A percentile compares a stretch with the other conserved stretches of the same genome.
Conservation (phyloP, 176 grass and related monocot genomes). For the Chloris gayana region DNA sequence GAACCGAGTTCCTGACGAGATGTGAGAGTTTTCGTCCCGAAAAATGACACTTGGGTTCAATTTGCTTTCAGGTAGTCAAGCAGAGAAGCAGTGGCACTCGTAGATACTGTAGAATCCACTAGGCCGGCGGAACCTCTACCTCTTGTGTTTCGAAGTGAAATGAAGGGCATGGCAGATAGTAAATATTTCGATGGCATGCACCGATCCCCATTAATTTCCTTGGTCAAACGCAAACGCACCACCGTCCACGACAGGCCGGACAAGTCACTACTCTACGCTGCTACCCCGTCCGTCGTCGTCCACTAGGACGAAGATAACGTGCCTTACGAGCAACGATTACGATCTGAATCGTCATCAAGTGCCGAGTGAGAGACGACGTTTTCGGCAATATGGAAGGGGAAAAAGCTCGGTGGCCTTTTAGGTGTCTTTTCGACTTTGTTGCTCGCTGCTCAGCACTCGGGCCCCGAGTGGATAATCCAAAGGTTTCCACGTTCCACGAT, state of each 20-base stretch:
- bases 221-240: not conserved
- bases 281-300: not conserved
- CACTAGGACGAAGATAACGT: not conserved
- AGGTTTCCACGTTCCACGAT: not conserved
- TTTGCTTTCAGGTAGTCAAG: no score
- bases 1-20: no score
- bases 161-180: no score
- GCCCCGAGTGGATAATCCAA: not conserved
- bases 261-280: not conserved
- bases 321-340: conserved; percentile 11
- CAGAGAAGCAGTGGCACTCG: no score
- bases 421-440: not conserved
- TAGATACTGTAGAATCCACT: no score
- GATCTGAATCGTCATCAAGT: no score
- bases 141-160: not conserved
- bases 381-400: not conserved
- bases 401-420: conserved; percentile 31
- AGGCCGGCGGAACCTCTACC: not conserved
- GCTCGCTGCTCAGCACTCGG: not conserved
- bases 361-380: not conserved
- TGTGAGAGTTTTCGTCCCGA: not conserved
- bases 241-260: not conserved
- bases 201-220: not conserved
- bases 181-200: no score
- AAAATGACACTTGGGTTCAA: no score